Conservation (phyloP, 345 rosid genomes). For the Schrenkiella parvula region DNA sequence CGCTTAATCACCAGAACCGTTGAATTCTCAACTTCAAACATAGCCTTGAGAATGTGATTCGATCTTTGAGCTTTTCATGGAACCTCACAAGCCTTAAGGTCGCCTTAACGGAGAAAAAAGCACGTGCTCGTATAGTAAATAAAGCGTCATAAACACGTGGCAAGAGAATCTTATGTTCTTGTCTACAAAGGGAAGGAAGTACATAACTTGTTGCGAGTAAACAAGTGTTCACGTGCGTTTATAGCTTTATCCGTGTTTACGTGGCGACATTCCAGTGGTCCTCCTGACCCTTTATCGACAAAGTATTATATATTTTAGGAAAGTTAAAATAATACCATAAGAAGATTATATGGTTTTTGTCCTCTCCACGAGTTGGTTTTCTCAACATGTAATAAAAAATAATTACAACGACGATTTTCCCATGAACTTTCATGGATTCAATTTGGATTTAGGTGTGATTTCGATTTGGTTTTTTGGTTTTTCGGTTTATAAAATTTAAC, state of each 20-base stretch:
- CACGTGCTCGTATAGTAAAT: not conserved
- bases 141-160: not conserved
- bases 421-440: conserved; percentile 11
- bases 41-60: not conserved
- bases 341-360: not conserved
- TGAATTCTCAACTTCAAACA: too few relatives aligned
- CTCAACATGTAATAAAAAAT: not conserved
- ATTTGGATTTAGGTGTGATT: too few relatives aligned
- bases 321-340: not conserved
- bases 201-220: conserved; percentile 14
- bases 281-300: not conserved
- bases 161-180: not conserved
- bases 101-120: not conserved
- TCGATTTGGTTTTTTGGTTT: too few relatives aligned
- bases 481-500: too few relatives aligned
- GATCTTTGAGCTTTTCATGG: not conserved
- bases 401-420: not conserved
- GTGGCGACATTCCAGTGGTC: not conserved
- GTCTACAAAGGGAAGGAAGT: not conserved
- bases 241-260: not conserved
- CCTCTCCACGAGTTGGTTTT: not conserved
- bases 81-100: not conserved
- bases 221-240: conserved; percentile 7
- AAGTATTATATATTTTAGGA: not conserved
- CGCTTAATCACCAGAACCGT: too few relatives aligned